Base-by-base conservation (phyloP, 2,329 filamentous ascomycete genomes). In the Fusarium setosum region DNA sequence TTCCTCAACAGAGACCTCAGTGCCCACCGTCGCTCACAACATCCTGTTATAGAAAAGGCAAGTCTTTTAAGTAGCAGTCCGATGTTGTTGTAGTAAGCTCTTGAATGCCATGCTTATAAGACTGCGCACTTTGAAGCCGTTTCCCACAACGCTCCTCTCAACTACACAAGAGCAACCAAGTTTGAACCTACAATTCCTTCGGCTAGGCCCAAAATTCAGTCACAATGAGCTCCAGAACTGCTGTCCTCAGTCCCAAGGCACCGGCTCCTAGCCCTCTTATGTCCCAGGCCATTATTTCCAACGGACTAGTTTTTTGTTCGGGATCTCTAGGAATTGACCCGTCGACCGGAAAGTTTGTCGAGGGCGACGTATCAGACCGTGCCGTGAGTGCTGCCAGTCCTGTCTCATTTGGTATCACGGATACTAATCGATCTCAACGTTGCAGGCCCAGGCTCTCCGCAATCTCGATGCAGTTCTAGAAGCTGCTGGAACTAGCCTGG, bases 401-500 rank as follows among this genome's bases (percentile, higher is more conserved):
- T 21, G 17, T 10, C 24, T 6, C 17, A 20, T 23, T 11, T 26
- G 3, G 3, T 29, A n/a, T n/a, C 7, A 3, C 24, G 7, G 4
- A 2, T 20, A 1, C 17, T 47, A 31, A 47, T 13, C 3, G 12
- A 29, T 21, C 5, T 4, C 4, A 21, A 3, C 5, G 15, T 5
- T 45, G 9, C 18, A 47, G 42, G 29, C 42, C 17, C 42, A 20
- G 4, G 42, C 42, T 20, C 42, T 47, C 26, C 29, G 20, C 12
- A 47, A 47, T 9, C 80, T 91, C 13, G 73, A 80, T 7, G 81
- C 82, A 2, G 81, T 92, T 3, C 85, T 92, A 21, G 82, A 87
- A 63, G 88, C 84, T 4, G 86, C 88, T 0, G 88, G 88, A 1
- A 86, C 83, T 45, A 82, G 79, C 61, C 79, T 91, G 48, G 80